A percentile compares a stretch with the other conserved stretches of the same genome.
These are phyloP conservation scores for Fragaria iinumae DNA, from an alignment of 306 rosid genomes.

Conservation along the genomic window DNA sequence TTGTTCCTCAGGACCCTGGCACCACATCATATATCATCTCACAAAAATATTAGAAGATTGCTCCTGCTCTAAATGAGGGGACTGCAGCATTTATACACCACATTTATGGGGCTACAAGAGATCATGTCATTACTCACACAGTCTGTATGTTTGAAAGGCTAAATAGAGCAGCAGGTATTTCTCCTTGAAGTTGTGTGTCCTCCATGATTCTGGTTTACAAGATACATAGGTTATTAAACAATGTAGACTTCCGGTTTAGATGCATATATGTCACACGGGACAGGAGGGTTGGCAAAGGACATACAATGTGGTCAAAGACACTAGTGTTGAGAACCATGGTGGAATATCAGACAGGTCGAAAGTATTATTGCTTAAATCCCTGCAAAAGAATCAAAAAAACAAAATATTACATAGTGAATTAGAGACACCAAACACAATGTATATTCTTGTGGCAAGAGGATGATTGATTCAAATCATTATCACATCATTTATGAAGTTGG, in stretches of 20 bases:
- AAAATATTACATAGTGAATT: background rate
- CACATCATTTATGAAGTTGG: background rate
- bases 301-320: constrained; percentile 59
- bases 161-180: constrained; percentile 47
- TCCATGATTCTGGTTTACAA: constrained; percentile 53
- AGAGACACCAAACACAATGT: background rate
- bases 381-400: constrained; percentile 3
- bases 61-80: background rate
- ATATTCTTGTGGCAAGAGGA: background rate
- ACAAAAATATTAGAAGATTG: background rate
- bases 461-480: background rate
- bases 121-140: constrained; percentile 45
- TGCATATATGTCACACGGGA: background rate
- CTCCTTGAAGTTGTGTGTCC: constrained; percentile 39
- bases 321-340: constrained; percentile 39
- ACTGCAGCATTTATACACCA: background rate
- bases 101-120: background rate
- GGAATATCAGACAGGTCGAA: constrained; percentile 48
- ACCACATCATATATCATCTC: background rate
- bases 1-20: constrained; percentile 36
- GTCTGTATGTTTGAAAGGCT: constrained; percentile 42
- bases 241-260: background rate
- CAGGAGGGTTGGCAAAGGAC: constrained; percentile 7
- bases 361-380: constrained; percentile 61
- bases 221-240: background rate